These are phyloP conservation scores for Chlamydomonas reinhardtii DNA, from an alignment of 163 green algal genomes.

Conservation along the genomic window DNA sequence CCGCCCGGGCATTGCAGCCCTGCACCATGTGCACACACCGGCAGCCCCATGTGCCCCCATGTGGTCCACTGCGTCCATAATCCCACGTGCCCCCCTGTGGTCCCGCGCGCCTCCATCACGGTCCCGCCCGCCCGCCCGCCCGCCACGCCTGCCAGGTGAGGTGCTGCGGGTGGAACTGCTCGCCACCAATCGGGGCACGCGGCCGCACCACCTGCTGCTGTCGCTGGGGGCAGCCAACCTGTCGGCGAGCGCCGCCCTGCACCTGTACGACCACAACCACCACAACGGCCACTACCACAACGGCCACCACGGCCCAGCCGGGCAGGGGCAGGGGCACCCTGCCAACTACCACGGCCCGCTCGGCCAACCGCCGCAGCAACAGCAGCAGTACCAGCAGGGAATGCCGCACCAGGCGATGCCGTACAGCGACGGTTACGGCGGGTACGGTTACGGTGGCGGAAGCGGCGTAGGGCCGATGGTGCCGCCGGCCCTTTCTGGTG, in stretches of 20 bases:
- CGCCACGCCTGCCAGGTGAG: too few species aligned
- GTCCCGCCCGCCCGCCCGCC: too few species aligned
- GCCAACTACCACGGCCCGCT: not conserved
- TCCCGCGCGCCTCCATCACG: too few species aligned
- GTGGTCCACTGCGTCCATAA: too few species aligned
- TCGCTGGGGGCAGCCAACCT: not conserved
- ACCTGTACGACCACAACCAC: not conserved
- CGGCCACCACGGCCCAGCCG: not conserved
- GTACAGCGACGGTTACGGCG: not conserved
- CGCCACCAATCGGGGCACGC: constrained; percentile 29
- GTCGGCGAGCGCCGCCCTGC: not conserved
- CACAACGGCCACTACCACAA: not conserved
- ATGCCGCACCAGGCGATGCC: not conserved
- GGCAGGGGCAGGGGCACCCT: not conserved
- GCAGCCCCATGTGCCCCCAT: too few species aligned
- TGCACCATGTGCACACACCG: too few species aligned
- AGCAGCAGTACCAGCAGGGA: not conserved
- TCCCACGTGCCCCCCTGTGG: too few species aligned
- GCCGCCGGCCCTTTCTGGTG: not conserved
- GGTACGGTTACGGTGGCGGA: too few species aligned
- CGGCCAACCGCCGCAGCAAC: not conserved
- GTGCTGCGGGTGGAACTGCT: constrained; percentile 51
- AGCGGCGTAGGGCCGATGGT: too few species aligned
- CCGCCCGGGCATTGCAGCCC: too few species aligned
- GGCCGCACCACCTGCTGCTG: constrained; percentile 15